Base-by-base conservation (phyloP, 2,329 filamentous ascomycete genomes). In the Rhinocladiella similis region DNA sequence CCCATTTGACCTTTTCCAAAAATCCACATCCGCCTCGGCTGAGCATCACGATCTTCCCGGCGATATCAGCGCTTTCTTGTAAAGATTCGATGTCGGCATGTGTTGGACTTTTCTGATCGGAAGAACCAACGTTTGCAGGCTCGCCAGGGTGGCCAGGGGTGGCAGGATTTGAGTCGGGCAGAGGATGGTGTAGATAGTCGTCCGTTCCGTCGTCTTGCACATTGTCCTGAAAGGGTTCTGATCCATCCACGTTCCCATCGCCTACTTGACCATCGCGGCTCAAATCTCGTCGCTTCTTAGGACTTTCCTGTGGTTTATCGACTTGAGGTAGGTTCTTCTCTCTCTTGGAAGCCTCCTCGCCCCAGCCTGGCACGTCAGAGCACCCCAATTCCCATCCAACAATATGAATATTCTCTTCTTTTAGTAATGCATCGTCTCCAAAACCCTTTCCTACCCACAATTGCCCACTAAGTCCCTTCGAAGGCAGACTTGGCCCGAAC, bases 1-100 rank as follows among this genome's bases (percentile, higher is more conserved):
- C 91, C 94, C 94, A 99, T 77, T 95, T 93, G 62, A 94, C 91
- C 74, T 99, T 99, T 70, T 97, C 93, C 58, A 97, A 75, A 71
- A 99, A 99, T 4, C 94, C 94, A 72, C 94, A 99, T 6, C 93
- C 94, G 56, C 94, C 94, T 53, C 94, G 86, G 71, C 90, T 95
- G 54, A 99, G 79, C 50, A 99, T 78, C 1, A 96, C 94, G 47
- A 99, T 85, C 74, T 96, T 97, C 63, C 94, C 94, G 29, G 87
- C 82, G 62, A 99, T 97, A 70, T 97, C 93, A 19, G 93, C 91
- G 51, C 86, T 86, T 74, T 97, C 91, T 73, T 97, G 91, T 59
- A 96, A 79, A 1, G 88, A 93, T 70, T 96, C 90, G 60, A 96
- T 96, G 72, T 97, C 91, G 59, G 91, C 90, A 73, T 96, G 90